Percentiles rank a stretch among this genome's conserved stretches.
Evolutionary conservation across 257 asterid genomes (phyloP).

Genomic region (Solanum neorickii): DNA sequence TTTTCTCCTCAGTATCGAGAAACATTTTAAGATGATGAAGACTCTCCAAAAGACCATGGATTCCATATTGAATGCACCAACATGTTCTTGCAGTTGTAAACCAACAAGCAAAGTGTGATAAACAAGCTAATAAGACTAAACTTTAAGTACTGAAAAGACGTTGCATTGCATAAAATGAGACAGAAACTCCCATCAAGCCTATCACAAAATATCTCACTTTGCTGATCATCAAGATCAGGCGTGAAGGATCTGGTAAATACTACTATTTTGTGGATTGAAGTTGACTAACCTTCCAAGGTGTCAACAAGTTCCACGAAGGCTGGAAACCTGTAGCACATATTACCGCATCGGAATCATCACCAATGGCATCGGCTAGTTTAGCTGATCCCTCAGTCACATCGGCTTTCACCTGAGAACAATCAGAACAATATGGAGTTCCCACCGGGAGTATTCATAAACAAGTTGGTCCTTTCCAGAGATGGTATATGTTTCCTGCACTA

Average conservation of each 20-base stretch:
- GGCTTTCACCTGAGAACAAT: slow-evolving; percentile 58
- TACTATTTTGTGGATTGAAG: not conserved
- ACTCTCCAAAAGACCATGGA: not conserved
- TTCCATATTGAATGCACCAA: not conserved
- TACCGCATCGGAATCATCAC: slow-evolving; percentile 89
- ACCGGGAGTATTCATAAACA: not conserved
- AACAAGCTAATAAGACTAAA: not conserved
- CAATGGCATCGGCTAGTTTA: slow-evolving; percentile 69
- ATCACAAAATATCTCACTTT: not conserved
- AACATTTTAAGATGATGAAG: not conserved
- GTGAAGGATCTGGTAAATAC: not conserved
- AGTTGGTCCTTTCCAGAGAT: not conserved
- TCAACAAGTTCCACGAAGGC: slow-evolving; percentile 63
- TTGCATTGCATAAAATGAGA: not conserved
- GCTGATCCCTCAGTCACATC: slow-evolving; percentile 86
- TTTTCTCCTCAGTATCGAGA: not conserved
- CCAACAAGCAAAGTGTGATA: not conserved
- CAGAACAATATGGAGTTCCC: not conserved
- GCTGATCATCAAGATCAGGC: not conserved
- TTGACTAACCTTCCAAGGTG: slow-evolving; percentile 83
- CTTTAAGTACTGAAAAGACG: not conserved
- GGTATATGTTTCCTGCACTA: not conserved
- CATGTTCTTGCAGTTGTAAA: not conserved
- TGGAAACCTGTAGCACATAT: slow-evolving; percentile 90
- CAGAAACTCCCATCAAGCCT: not conserved